Conservation (phyloP, 192 early-diverging fungal species). For the Blastocladiella britannica region DNA sequence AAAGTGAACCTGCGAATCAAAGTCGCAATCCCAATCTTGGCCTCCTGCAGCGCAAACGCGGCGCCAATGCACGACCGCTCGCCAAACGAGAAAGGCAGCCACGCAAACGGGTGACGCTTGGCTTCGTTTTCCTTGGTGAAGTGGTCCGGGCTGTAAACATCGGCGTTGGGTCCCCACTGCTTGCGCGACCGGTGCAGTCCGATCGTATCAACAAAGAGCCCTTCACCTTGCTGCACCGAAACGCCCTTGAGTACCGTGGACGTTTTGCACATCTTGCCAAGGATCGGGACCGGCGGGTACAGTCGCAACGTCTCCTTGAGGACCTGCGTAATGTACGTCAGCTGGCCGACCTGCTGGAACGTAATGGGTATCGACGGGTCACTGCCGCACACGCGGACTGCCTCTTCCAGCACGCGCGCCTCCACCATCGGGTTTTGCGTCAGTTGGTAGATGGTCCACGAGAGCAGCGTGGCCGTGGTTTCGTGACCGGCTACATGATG, state of each 20-base stretch:
- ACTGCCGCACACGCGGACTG: not conserved
- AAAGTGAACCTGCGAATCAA: no score
- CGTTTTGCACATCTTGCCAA: slow-evolving; percentile 16
- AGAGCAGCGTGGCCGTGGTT: slow-evolving; percentile 28
- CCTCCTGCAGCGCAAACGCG: slow-evolving; percentile 34
- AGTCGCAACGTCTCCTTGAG: slow-evolving; percentile 35
- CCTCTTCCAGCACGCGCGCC: slow-evolving; percentile 18
- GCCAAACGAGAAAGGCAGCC: slow-evolving; percentile 29
- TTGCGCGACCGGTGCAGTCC: slow-evolving; percentile 22
- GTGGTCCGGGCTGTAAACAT: slow-evolving; percentile 27
- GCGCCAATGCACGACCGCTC: slow-evolving; percentile 33
- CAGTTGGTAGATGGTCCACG: slow-evolving; percentile 26
- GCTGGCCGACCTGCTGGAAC: slow-evolving; percentile 12
- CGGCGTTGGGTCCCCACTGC: slow-evolving; percentile 16
- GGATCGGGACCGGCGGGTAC: slow-evolving; percentile 19
- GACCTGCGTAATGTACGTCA: slow-evolving; percentile 23
- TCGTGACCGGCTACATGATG: no score
- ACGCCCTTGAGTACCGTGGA: slow-evolving; percentile 19
- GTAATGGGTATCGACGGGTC: slow-evolving; percentile 4
- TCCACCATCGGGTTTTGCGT: slow-evolving; percentile 19
- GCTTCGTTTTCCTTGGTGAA: slow-evolving; percentile 24
- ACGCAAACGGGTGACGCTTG: slow-evolving; percentile 21
- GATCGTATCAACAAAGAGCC: slow-evolving; percentile 8
- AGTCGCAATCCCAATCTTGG: no score
- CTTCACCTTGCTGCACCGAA: slow-evolving; percentile 8